Base-by-base conservation (phyloP, 805 yeast species). In the Priceomyces castillae region DNA sequence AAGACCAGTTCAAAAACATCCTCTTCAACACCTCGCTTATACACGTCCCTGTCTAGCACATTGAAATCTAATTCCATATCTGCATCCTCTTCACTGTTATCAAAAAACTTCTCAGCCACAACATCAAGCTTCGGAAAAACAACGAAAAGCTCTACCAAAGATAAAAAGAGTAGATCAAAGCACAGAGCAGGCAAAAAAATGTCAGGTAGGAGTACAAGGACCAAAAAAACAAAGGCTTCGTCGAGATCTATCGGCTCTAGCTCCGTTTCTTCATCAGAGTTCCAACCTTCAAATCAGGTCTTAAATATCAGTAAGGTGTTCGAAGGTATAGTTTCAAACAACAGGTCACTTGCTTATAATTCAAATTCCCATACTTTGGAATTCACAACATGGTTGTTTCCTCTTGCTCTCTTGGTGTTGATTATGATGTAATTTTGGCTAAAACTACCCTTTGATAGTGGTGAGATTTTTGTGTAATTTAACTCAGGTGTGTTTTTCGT, bases 391-490 rank as follows among this genome's bases (percentile, higher is more conserved):
- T 33, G 19, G 36, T 33, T 33, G 19, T 4, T 33, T 16, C 36
- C 36, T 33, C 19, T 16, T 14, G 31, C 15, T 28, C 15, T 28
- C 10, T 6, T 28, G 31, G 31, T 10, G 15, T 28, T 28, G 31
- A 15, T 35, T 33, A 33, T 33, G 19, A 33, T 33, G 23, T 33
- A 17, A 33, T 16, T 12, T 22, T 28, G 15, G 31, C 31, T 28
- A 28, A 11, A 28, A 28, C 4, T 5, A 5, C 10, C n/a, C 15
- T 4, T 28, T 34, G 37, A 19, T 34, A 22, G 16, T 34, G 11
- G 16, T 33, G 22, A 19, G 23, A 26, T 17, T 37, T 37, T 37
- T 37, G 40, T 37, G 40, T 37, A 37, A 37, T 22, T 37, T n/a
- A 14, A 17, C 12, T 37, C 12, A 25, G 31, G 31, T 23, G 40